These are phyloP conservation scores for Eucalyptus victrix DNA, from an alignment of 345 rosid species.

Conservation along the genomic window DNA sequence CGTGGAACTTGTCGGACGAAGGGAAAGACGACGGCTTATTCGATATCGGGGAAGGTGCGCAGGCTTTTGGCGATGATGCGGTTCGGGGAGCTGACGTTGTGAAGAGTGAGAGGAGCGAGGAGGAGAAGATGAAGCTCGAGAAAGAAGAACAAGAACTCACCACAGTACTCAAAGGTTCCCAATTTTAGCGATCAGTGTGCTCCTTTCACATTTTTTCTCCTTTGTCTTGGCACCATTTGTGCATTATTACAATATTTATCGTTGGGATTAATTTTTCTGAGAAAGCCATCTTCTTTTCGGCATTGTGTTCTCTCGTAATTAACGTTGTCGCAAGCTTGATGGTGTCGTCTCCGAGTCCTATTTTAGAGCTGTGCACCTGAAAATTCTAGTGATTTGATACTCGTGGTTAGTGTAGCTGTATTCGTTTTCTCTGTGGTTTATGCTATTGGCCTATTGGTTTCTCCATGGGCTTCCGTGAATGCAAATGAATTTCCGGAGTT, in stretches of 20 bases:
- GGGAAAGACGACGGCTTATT: conserved; percentile 23
- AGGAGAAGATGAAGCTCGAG: conserved; percentile 31
- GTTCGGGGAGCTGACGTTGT: background rate
- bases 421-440: background rate
- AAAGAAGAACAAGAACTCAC: conserved; percentile 52
- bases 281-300: background rate
- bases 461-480: background rate
- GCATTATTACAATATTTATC: background rate
- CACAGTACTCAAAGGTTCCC: conserved; percentile 42
- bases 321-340: background rate
- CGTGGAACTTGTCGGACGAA: conserved; percentile 39
- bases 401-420: background rate
- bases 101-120: conserved; percentile 10
- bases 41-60: conserved; percentile 12
- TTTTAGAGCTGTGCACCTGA: background rate
- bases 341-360: background rate
- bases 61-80: background rate
- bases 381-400: background rate
- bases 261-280: background rate
- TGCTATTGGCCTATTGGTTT: background rate
- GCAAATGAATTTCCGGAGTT: background rate
- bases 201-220: background rate
- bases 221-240: background rate
- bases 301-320: background rate
- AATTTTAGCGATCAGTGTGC: background rate